phyloP scores from a whole-genome alignment of 805 yeast species.

The Scheffersomyces spartinae region DNA sequence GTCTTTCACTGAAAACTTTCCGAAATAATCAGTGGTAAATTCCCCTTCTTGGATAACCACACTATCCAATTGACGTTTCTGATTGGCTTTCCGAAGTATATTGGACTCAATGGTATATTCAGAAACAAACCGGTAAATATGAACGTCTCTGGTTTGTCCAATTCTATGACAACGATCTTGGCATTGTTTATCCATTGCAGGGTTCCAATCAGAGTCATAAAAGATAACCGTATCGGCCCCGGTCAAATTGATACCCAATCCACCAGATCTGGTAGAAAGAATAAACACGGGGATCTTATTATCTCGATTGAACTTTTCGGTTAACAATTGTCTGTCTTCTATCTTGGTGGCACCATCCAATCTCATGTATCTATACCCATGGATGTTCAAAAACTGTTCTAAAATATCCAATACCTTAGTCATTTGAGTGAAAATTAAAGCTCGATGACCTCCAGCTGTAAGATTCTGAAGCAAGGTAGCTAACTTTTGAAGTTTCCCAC shows the following conservation, averaged over 20 bases:
- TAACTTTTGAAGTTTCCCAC: conserved; percentile 88
- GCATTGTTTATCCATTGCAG: conserved; percentile 98
- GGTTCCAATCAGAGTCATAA: conserved; percentile 98
- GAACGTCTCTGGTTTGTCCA: conserved; percentile 97
- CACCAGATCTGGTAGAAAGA: conserved; percentile 93
- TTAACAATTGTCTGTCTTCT: conserved; percentile 89
- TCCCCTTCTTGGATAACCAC: conserved; percentile 97
- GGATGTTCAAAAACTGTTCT: conserved; percentile 87
- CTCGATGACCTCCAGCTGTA: conserved; percentile 83
- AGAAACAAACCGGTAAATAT: conserved; percentile 89
- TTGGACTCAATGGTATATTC: conserved; percentile 95
- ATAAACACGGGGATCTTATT: conserved; percentile 81
- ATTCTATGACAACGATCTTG: conserved; percentile 98
- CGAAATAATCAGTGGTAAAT: conserved; percentile 92
- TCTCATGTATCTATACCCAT: conserved; percentile 90
- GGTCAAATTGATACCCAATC: conserved; percentile 91
- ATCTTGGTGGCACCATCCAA: conserved; percentile 96
- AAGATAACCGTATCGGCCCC: conserved; percentile 99
- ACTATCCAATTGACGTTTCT: conserved; percentile 85
- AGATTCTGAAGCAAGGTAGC: conserved; percentile 67
- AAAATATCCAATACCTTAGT: conserved; percentile 88
- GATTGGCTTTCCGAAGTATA: conserved; percentile 87
- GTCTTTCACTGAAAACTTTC: conserved; percentile 77
- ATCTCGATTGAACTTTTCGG: conserved; percentile 88
- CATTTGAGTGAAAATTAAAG: conserved; percentile 95